Evolutionary conservation across 73 alveolate genomes (phyloP), one percentile per base, ranked within the genome.

Genomic region (Durusdinium trenchii): DNA sequence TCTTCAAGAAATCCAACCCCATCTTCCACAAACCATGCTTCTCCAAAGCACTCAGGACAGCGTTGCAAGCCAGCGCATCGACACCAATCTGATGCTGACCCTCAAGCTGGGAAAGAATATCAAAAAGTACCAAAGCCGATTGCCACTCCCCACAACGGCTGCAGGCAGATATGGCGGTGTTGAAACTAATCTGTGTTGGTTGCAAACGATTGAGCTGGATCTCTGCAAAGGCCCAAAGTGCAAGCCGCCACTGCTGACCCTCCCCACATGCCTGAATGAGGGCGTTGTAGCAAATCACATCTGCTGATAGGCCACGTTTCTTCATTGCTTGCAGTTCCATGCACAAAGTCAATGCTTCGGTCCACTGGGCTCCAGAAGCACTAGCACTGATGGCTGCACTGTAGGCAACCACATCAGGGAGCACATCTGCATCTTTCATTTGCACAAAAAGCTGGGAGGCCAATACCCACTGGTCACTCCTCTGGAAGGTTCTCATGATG

Each of bases 321-420:
- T 30, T 3, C 40, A 62, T 30, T 32, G 38, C 38, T 32, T 30
- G 6, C 94, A 84, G 36, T 12, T 38, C 78, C 12, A 52, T 51
- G 14, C 42, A 51, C 54, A 84, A 61, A 4, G 89, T 81, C 14
- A 28, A n/a, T 52, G 95, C 95, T 38, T 62, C 73, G 46, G 52
- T 60, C 95, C 95, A 86, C n/a, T 42, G 95, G 5, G 95, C 79
- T 5, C 95, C 95, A 51, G 43, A 26, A 6, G 89, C 89, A 40
- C 89, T 57, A 23, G 95, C 95, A 60, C 95, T 86, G 82, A 86
- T 86, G 81, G 95, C 95, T 0, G 82, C 52, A 62, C 95, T 86
- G 61, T 86, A 86, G 6, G 95, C 79, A 7, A 86, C 95, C 35
- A 86, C 57, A 57, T 86, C 95, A 23, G 94, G 94, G 26, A 79